phyloP scores from a whole-genome alignment of 208 protist genomes.

The Porcisia deanei region DNA sequence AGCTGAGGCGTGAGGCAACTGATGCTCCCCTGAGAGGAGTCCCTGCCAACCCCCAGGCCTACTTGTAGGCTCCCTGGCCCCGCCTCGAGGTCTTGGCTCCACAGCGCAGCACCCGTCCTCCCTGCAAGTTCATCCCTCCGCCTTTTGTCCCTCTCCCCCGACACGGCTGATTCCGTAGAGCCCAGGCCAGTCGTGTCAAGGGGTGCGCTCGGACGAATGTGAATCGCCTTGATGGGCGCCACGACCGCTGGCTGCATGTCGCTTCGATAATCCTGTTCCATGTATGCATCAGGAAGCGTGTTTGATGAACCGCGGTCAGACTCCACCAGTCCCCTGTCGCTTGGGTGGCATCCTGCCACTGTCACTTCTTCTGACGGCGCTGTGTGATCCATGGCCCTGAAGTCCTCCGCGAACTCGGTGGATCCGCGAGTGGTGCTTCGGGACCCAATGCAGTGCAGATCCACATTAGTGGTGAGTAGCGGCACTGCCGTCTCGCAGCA shows the following conservation, averaged over 20 bases:
- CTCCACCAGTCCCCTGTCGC: neutral
- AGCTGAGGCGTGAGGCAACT: slow-evolving; percentile 1
- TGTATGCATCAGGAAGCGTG: neutral
- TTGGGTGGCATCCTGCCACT: neutral
- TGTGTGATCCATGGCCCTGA: neutral
- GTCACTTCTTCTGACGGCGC: neutral
- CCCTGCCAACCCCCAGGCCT: neutral
- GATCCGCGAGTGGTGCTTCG: neutral
- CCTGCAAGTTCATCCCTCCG: neutral
- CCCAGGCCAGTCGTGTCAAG: neutral
- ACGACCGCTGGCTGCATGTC: neutral
- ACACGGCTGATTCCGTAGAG: neutral
- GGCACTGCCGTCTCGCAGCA: slow-evolving; percentile 3
- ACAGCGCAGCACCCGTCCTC: neutral
- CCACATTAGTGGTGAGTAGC: neutral
- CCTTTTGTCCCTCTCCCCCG: neutral
- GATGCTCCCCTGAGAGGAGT: slow-evolving; percentile 5
- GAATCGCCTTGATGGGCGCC: neutral
- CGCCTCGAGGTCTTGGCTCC: neutral
- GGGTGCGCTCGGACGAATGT: neutral
- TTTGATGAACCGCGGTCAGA: neutral
- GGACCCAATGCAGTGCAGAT: neutral
- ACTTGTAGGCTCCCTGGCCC: neutral
- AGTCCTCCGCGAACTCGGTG: neutral
- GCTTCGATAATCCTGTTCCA: neutral